Evolutionary conservation across 495 filamentous ascomycete genomes (phyloP).

Genomic region (Podospora conica): DNA sequence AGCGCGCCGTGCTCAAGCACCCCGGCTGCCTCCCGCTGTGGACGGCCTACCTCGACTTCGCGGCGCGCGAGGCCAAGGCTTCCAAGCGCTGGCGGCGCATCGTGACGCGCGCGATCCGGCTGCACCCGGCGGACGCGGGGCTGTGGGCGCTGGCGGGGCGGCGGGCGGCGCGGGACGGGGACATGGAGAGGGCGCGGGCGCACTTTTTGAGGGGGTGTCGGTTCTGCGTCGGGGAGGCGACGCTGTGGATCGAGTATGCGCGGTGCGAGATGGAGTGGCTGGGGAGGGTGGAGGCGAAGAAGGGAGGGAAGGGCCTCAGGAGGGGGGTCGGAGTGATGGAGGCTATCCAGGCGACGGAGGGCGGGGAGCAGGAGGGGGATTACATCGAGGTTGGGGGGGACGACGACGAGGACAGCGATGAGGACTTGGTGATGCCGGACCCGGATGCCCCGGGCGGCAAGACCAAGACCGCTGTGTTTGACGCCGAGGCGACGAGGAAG

Average conservation of each 20-base stretch:
- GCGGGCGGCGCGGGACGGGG: slow-evolving; percentile 65
- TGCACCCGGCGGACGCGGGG: slow-evolving; percentile 77
- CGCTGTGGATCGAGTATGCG: slow-evolving; percentile 83
- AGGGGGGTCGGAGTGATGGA: slow-evolving; percentile 33
- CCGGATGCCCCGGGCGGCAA: slow-evolving; percentile 26
- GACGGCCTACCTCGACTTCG: slow-evolving; percentile 86
- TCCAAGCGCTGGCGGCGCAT: slow-evolving; percentile 73
- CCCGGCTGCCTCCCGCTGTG: slow-evolving; percentile 78
- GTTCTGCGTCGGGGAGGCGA: slow-evolving; percentile 67
- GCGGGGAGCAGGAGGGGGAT: slow-evolving; percentile 23
- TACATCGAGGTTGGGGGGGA: slow-evolving; percentile 30
- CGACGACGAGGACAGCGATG: slow-evolving; percentile 36
- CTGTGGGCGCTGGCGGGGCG: slow-evolving; percentile 85
- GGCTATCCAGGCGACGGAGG: slow-evolving; percentile 35
- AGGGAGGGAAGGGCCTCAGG: slow-evolving; percentile 54
- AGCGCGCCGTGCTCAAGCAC: slow-evolving; percentile 81
- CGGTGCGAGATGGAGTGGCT: slow-evolving; percentile 91
- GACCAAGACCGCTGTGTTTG: slow-evolving; percentile 39
- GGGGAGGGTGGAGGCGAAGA: slow-evolving; percentile 66
- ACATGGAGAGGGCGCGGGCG: slow-evolving; percentile 72
- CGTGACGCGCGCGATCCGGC: slow-evolving; percentile 67
- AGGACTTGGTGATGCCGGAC: slow-evolving; percentile 40
- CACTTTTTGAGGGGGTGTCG: slow-evolving; percentile 86
- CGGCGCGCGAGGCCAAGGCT: slow-evolving; percentile 60
- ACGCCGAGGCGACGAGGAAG: slow-evolving; percentile 51